Evolutionary conservation across 352 stramenopile species (phyloP), one percentile per base, ranked within the genome.

Genomic region (Phytophthora uliginosa): DNA sequence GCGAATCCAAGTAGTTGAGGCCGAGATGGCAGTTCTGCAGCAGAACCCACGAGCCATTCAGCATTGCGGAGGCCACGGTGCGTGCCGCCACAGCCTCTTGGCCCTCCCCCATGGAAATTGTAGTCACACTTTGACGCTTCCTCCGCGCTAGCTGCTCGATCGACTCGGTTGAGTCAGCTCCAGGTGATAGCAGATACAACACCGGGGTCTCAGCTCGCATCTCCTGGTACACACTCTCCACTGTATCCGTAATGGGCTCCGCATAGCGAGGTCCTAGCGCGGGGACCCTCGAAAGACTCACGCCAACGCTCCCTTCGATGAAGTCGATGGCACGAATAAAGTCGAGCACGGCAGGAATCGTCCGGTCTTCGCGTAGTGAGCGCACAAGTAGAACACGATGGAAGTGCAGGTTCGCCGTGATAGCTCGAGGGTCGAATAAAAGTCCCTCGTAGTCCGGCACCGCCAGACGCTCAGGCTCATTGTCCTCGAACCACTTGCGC

Each of bases 1-100:
- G 60, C 2, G 69, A 61, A 28, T 92, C 84, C 74, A 95, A 88
- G 65, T 90, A 94, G 7, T 74, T 81, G 0, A 95, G 63, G 0
- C 84, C 87, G 1, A 95, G 57, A 58, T 95, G 85, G 57, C 89
- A 95, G 64, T 95, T 95, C 62, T 95, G 89, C 0, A 95, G 81
- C 6, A 95, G 69, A 31, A 95, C 83, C 89, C 89, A 95, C 33
- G 89, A 86, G 7, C 89, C 89, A 42, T 94, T 93, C 22, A 92
- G 63, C 78, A 88, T 90, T 1, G 83, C 89, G 3, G 73, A 73
- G 0, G 66, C 73, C 34, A 95, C 86, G 0, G 87, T 84, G 33
- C 84, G 82, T 6, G 79, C 66, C 2, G 87, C 88, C 3, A 94
- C 80, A 18, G 71, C 63, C 31, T 94, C 86, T 58, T 95, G 88